Conservation (phyloP, 1,284 basidiomycete genomes). For the Boletus holoroseus region DNA sequence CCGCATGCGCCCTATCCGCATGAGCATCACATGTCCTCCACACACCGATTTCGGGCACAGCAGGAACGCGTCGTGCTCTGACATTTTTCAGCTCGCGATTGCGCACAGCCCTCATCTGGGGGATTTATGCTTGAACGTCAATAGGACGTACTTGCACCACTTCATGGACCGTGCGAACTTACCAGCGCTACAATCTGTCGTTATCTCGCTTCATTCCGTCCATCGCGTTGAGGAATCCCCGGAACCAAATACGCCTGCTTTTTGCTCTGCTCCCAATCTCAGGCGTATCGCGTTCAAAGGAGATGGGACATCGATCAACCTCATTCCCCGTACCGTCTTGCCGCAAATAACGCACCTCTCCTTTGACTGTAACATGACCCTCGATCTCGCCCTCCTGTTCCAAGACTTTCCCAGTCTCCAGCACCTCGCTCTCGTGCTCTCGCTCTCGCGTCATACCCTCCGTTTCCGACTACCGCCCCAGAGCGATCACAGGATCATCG, state of each 20-base stretch:
- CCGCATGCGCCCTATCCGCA: constrained; percentile 21
- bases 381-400: constrained; percentile 20
- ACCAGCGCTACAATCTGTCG: constrained; percentile 16
- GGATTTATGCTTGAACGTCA: constrained; percentile 20
- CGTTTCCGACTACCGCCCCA: constrained; percentile 1
- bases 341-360: constrained; percentile 25
- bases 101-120: constrained; percentile 22
- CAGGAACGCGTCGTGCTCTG: constrained; percentile 11
- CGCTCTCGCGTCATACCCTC: constrained; percentile 6
- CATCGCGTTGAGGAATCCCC: constrained; percentile 8
- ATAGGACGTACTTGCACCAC: constrained; percentile 17
- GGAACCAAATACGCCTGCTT: not conserved
- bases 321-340: constrained; percentile 20
- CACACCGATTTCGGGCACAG: constrained; percentile 20
- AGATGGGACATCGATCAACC: constrained; percentile 3
- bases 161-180: constrained; percentile 18
- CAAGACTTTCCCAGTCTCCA: constrained; percentile 17
- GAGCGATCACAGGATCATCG: constrained; percentile 3
- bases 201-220: constrained; percentile 15
- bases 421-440: constrained; percentile 18
- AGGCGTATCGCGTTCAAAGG: constrained; percentile 18
- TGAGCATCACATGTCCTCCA: constrained; percentile 23
- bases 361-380: constrained; percentile 18
- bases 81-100: constrained; percentile 20
- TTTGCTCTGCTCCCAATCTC: constrained; percentile 17